Conservation (phyloP, 2,329 filamentous ascomycete genomes). For the Fusarium heterosporum region DNA sequence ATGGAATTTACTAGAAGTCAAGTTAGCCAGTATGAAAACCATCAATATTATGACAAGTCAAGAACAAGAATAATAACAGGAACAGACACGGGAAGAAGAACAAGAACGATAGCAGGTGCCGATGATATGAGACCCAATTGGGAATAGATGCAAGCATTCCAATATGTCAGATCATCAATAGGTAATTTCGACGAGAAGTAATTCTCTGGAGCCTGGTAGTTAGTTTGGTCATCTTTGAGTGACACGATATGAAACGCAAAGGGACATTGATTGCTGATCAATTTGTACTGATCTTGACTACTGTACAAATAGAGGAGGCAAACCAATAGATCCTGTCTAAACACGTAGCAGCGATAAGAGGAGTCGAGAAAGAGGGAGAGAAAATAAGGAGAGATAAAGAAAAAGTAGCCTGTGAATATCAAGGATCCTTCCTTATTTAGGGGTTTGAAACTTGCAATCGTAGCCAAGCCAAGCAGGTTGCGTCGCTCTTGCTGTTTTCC, state of each 20-base stretch:
- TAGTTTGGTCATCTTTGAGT: neutral
- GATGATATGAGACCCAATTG: neutral
- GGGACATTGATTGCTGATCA: conserved; percentile 6
- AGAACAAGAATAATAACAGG: too few relatives aligned
- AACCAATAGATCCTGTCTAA: neutral
- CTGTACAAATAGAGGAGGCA: neutral
- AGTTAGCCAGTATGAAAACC: conserved; percentile 5
- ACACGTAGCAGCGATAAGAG: neutral
- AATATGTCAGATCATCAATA: conserved; percentile 21
- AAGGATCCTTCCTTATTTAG: conserved; percentile 13
- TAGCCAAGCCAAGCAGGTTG: neutral
- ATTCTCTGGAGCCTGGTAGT: neutral
- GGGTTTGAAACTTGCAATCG: neutral
- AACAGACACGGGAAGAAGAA: neutral
- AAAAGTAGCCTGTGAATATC: neutral
- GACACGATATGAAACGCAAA: neutral
- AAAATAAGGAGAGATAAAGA: neutral
- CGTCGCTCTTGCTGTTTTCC: neutral
- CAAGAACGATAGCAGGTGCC: neutral
- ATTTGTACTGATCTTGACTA: neutral
- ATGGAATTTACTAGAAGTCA: neutral
- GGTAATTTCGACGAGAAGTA: conserved; percentile 18
- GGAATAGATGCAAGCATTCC: neutral
- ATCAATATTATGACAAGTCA: neutral
- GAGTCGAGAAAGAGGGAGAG: neutral